Base-by-base conservation (phyloP, 768 basidiomycete genomes). In the Lentinula boryana region DNA sequence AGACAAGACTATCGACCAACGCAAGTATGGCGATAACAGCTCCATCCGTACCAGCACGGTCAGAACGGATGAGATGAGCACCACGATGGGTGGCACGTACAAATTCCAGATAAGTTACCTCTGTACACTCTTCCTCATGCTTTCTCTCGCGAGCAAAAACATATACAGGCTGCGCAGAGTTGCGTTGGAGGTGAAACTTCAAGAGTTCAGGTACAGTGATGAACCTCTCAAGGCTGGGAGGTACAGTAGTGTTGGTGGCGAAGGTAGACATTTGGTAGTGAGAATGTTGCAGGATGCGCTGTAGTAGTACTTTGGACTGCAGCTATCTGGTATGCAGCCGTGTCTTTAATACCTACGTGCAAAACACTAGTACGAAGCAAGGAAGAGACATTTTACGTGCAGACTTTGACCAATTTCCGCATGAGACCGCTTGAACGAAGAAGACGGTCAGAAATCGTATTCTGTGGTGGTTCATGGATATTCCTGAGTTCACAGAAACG, bases 131-230 rank as follows among this genome's bases (percentile, higher is more conserved):
- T 16, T 63, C 60, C n/a, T 21, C 18, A 21, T 13, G 18, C n/a
- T 55, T 35, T 10, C 36, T 16, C 8, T 55, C 36, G 1, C 2
- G 7, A 35, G 15, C 1, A 55, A 72, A 81, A 12, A 68, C 63
- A 53, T 67, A 79, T 7, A 71, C 63, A 2, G 73, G 66, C 4
- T 60, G 64, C 3, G 64, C 56, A 0, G 78, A 68, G 56, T 78
- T 77, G 53, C 73, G 66, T 43, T 68, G 59, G 15, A 64, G 68
- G 58, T 78, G 69, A 63, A 73, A 76, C 63, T 71, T 72, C 13
- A 74, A 46, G 43, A 66, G 63, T 62, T 75, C 74, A 12, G 68
- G 71, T 15, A 75, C 56, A 27, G 69, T 70, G 4, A 76, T 53
- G 32, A 53, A 53, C 35, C 16, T 53, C n/a, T 53, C 51, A 7